Conservation (phyloP, 1,284 basidiomycete species). For the Farysia itapuensis region DNA sequence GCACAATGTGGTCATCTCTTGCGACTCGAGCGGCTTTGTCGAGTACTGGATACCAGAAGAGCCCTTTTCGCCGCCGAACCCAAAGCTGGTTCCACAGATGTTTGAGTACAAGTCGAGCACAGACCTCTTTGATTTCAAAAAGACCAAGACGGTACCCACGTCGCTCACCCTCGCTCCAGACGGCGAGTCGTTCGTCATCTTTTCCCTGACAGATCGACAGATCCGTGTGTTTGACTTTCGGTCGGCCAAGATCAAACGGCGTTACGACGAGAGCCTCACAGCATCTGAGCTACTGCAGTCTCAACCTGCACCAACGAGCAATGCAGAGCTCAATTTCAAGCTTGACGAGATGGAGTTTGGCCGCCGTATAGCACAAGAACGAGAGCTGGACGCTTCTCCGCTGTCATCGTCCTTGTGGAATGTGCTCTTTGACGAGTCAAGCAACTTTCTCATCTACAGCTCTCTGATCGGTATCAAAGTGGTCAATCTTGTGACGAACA, state of each 20-base stretch:
- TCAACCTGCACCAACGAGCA: background rate
- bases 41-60: conserved; percentile 95
- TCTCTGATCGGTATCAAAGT: conserved; percentile 95
- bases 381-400: conserved; percentile 67
- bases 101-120: conserved; percentile 91
- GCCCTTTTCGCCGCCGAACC: conserved; percentile 70
- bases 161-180: conserved; percentile 88
- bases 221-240: conserved; percentile 91
- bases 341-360: conserved; percentile 99
- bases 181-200: conserved; percentile 82
- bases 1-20: conserved; percentile 88
- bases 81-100: conserved; percentile 63
- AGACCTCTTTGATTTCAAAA: conserved; percentile 97
- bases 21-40: conserved; percentile 89
- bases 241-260: conserved; percentile 82
- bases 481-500: conserved; percentile 89
- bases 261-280: conserved; percentile 89
- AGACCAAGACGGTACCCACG: conserved; percentile 89
- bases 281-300: conserved; percentile 71
- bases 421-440: conserved; percentile 94
- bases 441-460: conserved; percentile 88
- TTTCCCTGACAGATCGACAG: conserved; percentile 87
- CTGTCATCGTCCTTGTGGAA: conserved; percentile 59
- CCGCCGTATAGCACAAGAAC: conserved; percentile 84
- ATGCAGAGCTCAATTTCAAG: background rate